These are phyloP conservation scores for Ustilago shanxiensis DNA, from an alignment of 1,284 basidiomycete genomes.

Conservation along the genomic window DNA sequence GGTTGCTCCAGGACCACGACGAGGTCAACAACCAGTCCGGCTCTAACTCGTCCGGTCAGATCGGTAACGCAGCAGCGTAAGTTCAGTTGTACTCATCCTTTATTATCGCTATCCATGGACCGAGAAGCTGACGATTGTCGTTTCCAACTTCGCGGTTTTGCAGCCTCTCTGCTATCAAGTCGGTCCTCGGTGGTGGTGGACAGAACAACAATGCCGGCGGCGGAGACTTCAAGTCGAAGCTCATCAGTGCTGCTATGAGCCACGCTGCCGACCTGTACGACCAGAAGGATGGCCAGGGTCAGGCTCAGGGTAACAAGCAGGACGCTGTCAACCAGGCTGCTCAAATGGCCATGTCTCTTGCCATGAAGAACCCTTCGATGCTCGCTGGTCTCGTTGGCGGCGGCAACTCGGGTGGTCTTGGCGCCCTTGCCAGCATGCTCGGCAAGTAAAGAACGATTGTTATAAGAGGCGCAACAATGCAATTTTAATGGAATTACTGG, in stretches of 20 bases:
- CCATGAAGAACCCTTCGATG: constrained; percentile 62
- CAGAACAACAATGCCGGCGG: constrained; percentile 36
- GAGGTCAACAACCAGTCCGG: constrained; percentile 56
- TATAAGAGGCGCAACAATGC: neutral
- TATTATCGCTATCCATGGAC: neutral
- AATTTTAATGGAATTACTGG: neutral
- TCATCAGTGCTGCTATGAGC: constrained; percentile 49
- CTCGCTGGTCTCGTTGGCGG: constrained; percentile 56
- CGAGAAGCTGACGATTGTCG: neutral
- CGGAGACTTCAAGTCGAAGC: constrained; percentile 50
- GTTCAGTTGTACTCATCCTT: constrained; percentile 2
- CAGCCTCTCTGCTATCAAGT: constrained; percentile 56
- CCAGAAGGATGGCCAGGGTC: constrained; percentile 63
- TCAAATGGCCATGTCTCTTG: constrained; percentile 65
- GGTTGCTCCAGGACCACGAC: constrained; percentile 56
- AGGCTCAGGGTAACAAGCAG: constrained; percentile 66
- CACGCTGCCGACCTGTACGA: constrained; percentile 55
- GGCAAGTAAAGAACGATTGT: constrained; percentile 25
- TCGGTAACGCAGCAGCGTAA: constrained; percentile 63
- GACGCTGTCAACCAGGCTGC: constrained; percentile 69
- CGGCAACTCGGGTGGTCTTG: constrained; percentile 53
- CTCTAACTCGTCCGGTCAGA: constrained; percentile 50
- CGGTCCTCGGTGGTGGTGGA: constrained; percentile 47
- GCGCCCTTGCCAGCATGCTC: constrained; percentile 48
- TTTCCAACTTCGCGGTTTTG: neutral